Percentiles rank a stretch among this genome's conserved stretches.
phyloP scores from a whole-genome alignment of 495 filamentous ascomycete genomes.

The Podospora tetraspora region DNA sequence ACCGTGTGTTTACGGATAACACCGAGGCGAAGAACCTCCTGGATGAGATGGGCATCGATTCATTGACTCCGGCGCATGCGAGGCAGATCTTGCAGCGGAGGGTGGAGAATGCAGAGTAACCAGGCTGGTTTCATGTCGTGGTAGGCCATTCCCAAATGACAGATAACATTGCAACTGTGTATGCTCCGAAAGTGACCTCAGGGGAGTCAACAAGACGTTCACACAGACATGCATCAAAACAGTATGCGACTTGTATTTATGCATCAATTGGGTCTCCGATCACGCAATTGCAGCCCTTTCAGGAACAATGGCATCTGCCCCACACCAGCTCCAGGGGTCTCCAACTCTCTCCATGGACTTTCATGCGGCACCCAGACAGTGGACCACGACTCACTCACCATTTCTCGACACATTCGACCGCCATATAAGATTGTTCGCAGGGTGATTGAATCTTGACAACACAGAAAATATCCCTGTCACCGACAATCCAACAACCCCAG shows the following conservation, averaged over 20 bases:
- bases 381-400: background rate
- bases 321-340: background rate
- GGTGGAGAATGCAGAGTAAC: conserved; percentile 58
- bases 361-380: background rate
- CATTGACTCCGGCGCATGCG: conserved; percentile 67
- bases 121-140: background rate
- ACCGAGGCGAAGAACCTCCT: conserved; percentile 71
- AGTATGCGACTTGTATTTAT: background rate
- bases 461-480: background rate
- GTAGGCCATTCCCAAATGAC: background rate
- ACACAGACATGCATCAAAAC: background rate
- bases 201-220: background rate
- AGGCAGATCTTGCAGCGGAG: conserved; percentile 70
- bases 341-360: background rate
- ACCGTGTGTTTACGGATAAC: conserved; percentile 72
- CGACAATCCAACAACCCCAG: background rate
- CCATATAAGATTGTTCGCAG: background rate
- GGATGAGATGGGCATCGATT: conserved; percentile 57
- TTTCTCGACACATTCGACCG: background rate
- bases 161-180: background rate
- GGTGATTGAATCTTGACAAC: background rate
- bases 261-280: background rate
- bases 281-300: background rate
- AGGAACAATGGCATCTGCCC: background rate
- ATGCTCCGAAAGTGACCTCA: background rate